Base-by-base conservation (phyloP, 768 basidiomycete genomes). In the Trametes maxima region DNA sequence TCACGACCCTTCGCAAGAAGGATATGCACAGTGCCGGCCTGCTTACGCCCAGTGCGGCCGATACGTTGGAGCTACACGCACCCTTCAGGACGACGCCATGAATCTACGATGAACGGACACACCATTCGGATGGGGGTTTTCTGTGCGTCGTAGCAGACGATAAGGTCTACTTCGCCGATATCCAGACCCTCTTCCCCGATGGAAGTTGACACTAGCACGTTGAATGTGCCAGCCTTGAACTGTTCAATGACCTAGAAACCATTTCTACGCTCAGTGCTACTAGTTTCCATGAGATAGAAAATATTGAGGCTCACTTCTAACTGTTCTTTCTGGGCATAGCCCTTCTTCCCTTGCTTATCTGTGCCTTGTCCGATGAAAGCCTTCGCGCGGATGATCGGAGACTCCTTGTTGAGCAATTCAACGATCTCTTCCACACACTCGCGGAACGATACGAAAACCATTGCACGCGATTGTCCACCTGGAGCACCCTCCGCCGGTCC, bases 181-280 rank as follows among this genome's bases (percentile, higher is more conserved):
- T 99, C 97, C 17, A 99, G 80, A 59, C 97, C 97, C 74, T 99
- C 97, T 75, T 99, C 97, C 21, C 97, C 97, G 56, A 99, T 94
- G 3, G 91, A 96, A 5, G 97, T 98, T 1, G 95, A 90, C 8
- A 99, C 96, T 12, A 99, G 78, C 39, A 97, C 87, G 67, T 99
- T 99, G 73, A 85, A 94, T 60, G 87, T 87, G 12, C 94, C 94
- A 4, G 76, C 77, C 72, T 95, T 95, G 79, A 99, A 98, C 64
- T 85, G 84, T 60, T 86, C 78, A 69, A 99, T 92, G 35, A 92
- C 82, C 95, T 98, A 65, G 2, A 59, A 12, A 2, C 13, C 14
- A 28, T 3, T 4, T 4, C 17, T 7, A 14, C 28, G 13, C 16
- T n/a, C n/a, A 36, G 28, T 33, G 8, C 33, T 19, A 17, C 25